phyloP scores from a whole-genome alignment of 2,329 filamentous ascomycete species.

The Pleurostoma richardsiae region DNA sequence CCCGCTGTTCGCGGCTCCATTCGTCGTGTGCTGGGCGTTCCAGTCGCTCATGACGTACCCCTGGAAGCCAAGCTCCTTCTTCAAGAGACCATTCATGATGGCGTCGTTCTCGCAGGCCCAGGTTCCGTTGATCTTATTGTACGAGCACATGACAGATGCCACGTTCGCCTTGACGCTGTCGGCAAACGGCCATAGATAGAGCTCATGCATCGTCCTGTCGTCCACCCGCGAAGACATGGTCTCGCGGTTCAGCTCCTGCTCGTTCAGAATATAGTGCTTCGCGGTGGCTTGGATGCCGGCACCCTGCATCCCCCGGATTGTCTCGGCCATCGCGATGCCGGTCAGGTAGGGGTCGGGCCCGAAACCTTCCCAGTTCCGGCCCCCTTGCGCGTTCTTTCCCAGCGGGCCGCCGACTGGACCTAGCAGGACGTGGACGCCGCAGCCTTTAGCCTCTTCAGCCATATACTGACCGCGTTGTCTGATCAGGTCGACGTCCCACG shows the following conservation, averaged over 20 bases:
- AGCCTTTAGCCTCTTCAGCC: slow-evolving; percentile 63
- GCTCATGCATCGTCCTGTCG: slow-evolving; percentile 63
- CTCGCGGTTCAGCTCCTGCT: slow-evolving; percentile 59
- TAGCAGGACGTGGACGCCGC: slow-evolving; percentile 70
- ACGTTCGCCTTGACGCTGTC: slow-evolving; percentile 64
- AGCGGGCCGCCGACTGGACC: slow-evolving; percentile 73
- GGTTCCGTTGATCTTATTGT: slow-evolving; percentile 66
- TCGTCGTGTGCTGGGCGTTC: slow-evolving; percentile 71
- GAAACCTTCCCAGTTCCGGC: slow-evolving; percentile 82
- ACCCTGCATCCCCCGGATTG: slow-evolving; percentile 52
- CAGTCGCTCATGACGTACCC: slow-evolving; percentile 60
- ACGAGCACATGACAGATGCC: slow-evolving; percentile 66
- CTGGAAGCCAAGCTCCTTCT: slow-evolving; percentile 71
- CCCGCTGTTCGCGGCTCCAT: slow-evolving; percentile 59
- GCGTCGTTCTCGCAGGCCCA: slow-evolving; percentile 63
- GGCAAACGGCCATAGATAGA: slow-evolving; percentile 64
- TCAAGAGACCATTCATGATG: slow-evolving; percentile 57
- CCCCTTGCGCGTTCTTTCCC: slow-evolving; percentile 67
- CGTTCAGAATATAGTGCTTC: slow-evolving; percentile 63
- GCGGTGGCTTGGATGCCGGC: slow-evolving; percentile 45
- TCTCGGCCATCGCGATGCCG: slow-evolving; percentile 57
- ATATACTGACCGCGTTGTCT: slow-evolving; percentile 63
- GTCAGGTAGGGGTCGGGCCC: slow-evolving; percentile 71
- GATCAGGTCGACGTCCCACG: slow-evolving; percentile 75
- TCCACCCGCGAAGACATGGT: slow-evolving; percentile 53